These are phyloP conservation scores for Bryum argenteum DNA, from an alignment of 225 moss, liverwort and hornwort species.

Conservation along the genomic window DNA sequence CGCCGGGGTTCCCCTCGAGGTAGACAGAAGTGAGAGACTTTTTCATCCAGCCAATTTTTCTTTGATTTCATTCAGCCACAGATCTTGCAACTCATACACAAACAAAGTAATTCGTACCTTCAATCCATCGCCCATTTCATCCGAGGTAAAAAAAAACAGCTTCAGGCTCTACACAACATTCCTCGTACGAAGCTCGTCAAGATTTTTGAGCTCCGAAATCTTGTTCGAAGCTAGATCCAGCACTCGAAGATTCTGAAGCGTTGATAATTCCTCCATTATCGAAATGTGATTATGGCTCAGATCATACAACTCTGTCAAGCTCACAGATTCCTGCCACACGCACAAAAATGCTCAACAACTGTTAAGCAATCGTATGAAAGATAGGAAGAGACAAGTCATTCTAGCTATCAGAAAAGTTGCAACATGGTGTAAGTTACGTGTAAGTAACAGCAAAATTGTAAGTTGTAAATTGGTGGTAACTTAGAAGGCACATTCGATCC, in stretches of 20 bases:
- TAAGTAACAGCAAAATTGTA: too few relatives aligned
- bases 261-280: slow-evolving; percentile 86
- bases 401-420: too few relatives aligned
- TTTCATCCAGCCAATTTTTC: slow-evolving; percentile 67
- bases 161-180: neutral
- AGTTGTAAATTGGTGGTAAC: too few relatives aligned
- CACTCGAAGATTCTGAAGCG: slow-evolving; percentile 74
- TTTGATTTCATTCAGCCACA: slow-evolving; percentile 92
- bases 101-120: slow-evolving; percentile 22
- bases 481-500: too few relatives aligned
- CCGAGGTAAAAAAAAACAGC: too few relatives aligned
- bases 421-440: too few relatives aligned
- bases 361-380: neutral
- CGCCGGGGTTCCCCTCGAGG: slow-evolving; percentile 91
- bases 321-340: slow-evolving; percentile 75
- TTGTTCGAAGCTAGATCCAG: slow-evolving; percentile 92
- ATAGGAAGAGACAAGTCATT: neutral
- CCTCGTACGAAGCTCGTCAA: slow-evolving; percentile 67
- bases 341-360: neutral
- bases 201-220: slow-evolving; percentile 61
- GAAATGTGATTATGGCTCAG: slow-evolving; percentile 90
- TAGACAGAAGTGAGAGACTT: slow-evolving; percentile 80
- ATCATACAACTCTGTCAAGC: slow-evolving; percentile 87
- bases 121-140: too few relatives aligned
- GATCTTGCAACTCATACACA: slow-evolving; percentile 74